phyloP scores from a whole-genome alignment of 2,329 filamentous ascomycete genomes.

The Scytalidium lignicola region DNA sequence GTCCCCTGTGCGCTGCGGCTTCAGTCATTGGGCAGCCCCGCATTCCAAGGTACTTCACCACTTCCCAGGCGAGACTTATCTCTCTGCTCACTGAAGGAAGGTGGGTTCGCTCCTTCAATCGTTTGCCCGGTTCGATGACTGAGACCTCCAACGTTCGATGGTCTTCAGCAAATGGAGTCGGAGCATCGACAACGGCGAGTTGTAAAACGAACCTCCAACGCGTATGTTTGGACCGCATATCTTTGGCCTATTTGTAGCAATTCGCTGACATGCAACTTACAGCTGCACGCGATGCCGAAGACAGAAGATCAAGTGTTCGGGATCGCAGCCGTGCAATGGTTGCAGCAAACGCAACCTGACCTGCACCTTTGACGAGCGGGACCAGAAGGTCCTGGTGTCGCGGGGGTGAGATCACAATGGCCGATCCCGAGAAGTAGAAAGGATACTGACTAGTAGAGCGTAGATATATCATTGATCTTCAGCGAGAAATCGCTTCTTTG shows the following conservation, averaged over 20 bases:
- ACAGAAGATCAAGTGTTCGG: constrained; percentile 41
- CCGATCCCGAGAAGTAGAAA: not conserved
- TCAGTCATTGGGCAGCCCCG: not conserved
- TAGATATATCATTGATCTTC: not conserved
- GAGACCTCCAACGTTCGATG: not conserved
- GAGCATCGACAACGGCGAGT: not conserved
- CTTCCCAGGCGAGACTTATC: not conserved
- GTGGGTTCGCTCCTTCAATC: not conserved
- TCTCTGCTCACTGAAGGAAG: not conserved
- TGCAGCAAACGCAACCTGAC: constrained; percentile 37
- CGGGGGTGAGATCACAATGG: constrained; percentile 31
- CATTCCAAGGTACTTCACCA: not conserved
- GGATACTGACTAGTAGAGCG: not conserved
- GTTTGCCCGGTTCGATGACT: not conserved
- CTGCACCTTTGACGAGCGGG: constrained; percentile 39
- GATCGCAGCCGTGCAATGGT: constrained; percentile 36
- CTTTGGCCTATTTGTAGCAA: not conserved
- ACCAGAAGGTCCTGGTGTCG: constrained; percentile 41
- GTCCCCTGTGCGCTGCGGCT: not conserved
- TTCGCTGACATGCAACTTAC: not conserved
- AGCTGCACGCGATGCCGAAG: constrained; percentile 40
- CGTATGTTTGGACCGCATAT: not conserved
- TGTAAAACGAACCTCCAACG: not conserved
- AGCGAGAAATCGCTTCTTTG: not conserved
- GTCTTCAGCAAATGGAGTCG: not conserved